Evolutionary conservation across 805 yeast genomes (phyloP).

Genomic region (Yarrowia sp.): DNA sequence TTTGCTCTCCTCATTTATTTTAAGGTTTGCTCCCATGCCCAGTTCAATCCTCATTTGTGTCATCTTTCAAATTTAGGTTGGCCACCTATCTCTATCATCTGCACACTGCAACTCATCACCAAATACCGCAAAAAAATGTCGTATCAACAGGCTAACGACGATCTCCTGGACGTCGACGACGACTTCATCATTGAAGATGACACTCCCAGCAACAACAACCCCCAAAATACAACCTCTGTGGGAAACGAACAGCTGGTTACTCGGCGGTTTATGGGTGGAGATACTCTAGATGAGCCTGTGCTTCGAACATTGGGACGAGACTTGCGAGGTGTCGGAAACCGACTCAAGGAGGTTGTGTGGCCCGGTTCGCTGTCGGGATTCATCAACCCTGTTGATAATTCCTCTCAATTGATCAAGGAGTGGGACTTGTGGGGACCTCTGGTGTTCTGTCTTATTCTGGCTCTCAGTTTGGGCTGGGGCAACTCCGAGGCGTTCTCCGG

Average conservation of each 20-base stretch:
- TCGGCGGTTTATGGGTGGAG: conserved; percentile 66
- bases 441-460: conserved; percentile 62
- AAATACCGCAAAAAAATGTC: conserved; percentile 34
- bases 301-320: conserved; percentile 60
- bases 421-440: conserved; percentile 69
- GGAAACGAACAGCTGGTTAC: conserved; percentile 53
- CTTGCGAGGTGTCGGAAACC: conserved; percentile 54
- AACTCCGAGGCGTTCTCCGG: conserved; percentile 57
- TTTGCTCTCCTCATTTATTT: conserved; percentile 22
- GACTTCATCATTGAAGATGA: conserved; percentile 37
- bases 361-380: conserved; percentile 46
- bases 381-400: conserved; percentile 40
- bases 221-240: conserved; percentile 39
- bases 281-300: conserved; percentile 76
- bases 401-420: conserved; percentile 42
- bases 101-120: neutral
- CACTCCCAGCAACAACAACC: neutral
- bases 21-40: neutral
- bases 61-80: neutral
- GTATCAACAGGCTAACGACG: conserved; percentile 36
- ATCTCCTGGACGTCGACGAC: conserved; percentile 31
- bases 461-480: conserved; percentile 61
- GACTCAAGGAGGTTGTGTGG: conserved; percentile 56
- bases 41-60: neutral
- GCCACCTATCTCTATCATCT: conserved; percentile 32